phyloP scores from a whole-genome alignment of 2,329 filamentous ascomycete species.

The Microthyrium microscopicum region DNA sequence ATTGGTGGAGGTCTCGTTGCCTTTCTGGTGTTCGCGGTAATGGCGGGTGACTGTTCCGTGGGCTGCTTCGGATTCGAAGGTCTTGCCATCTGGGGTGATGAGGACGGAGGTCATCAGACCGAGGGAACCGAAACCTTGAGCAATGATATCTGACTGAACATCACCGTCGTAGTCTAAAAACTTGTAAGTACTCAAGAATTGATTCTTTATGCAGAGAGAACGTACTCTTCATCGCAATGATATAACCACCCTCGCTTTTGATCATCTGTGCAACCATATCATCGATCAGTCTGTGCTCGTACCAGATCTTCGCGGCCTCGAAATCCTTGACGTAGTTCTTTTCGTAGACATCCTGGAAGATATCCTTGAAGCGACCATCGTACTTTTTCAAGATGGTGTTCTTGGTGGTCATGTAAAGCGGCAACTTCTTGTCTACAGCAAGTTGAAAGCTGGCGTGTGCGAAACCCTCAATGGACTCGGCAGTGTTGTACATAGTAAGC shows the following conservation, averaged over 20 bases:
- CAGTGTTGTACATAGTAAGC: conserved; percentile 96
- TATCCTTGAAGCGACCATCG: conserved; percentile 97
- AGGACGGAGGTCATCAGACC: conserved; percentile 97
- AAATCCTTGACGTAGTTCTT: conserved; percentile 73
- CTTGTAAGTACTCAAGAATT: background rate
- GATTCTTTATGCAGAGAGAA: conserved; percentile 11
- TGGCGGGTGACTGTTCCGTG: conserved; percentile 97
- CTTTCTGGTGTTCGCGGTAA: conserved; percentile 98
- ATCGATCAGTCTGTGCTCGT: conserved; percentile 97
- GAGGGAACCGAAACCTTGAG: conserved; percentile 93
- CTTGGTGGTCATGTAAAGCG: conserved; percentile 99
- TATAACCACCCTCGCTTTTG: conserved; percentile 90
- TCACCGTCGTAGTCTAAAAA: conserved; percentile 86
- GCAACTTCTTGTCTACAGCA: conserved; percentile 68
- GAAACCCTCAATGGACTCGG: conserved; percentile 87
- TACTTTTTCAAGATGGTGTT: conserved; percentile 99
- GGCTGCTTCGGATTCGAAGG: conserved; percentile 92
- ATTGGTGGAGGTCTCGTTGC: conserved; percentile 92
- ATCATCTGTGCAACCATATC: conserved; percentile 99
- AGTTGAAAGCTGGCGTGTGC: conserved; percentile 96
- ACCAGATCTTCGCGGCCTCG: conserved; percentile 89
- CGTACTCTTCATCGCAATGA: conserved; percentile 96
- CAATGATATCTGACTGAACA: conserved; percentile 95
- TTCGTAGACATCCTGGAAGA: conserved; percentile 96
- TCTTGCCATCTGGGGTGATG: conserved; percentile 90